These are phyloP conservation scores for Arthrobotrys megalospora DNA, from an alignment of 2,329 filamentous ascomycete genomes.

Conservation along the genomic window DNA sequence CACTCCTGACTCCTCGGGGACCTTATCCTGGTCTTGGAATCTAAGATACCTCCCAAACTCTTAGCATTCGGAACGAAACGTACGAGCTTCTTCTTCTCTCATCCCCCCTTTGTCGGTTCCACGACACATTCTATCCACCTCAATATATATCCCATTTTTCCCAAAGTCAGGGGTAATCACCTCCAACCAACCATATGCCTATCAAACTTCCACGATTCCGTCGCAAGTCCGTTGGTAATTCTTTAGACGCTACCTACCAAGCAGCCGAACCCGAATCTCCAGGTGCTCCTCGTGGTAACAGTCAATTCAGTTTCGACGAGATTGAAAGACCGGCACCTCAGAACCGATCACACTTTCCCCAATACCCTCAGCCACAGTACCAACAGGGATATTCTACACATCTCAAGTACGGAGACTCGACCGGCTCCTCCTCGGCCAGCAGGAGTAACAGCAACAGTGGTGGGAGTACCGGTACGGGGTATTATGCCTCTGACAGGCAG, in stretches of 20 bases:
- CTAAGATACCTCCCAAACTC: constrained; percentile 30
- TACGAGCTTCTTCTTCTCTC: constrained; percentile 39
- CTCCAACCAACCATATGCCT: constrained; percentile 63
- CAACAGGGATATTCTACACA: constrained; percentile 53
- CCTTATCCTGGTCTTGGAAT: constrained; percentile 40
- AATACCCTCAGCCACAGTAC: constrained; percentile 56
- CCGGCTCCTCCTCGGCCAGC: constrained; percentile 59
- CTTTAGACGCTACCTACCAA: constrained; percentile 65
- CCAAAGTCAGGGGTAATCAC: constrained; percentile 41
- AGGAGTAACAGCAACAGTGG: constrained; percentile 61
- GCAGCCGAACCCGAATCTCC: constrained; percentile 64
- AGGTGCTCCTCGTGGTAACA: constrained; percentile 60
- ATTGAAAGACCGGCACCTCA: constrained; percentile 62
- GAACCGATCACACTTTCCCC: constrained; percentile 60
- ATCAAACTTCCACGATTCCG: constrained; percentile 65
- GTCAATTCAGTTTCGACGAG: constrained; percentile 62
- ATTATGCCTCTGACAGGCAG: constrained; percentile 61
- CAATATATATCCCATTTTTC: constrained; percentile 51
- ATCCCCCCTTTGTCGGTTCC: constrained; percentile 28
- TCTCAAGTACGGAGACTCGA: constrained; percentile 60
- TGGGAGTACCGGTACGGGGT: constrained; percentile 56
- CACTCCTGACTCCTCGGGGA: constrained; percentile 25
- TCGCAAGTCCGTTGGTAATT: constrained; percentile 65
- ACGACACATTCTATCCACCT: constrained; percentile 47
- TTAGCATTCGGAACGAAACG: constrained; percentile 52